Evolutionary conservation across 164 flowering plant genomes (phyloP).

Genomic region (Magnolia officinalis): DNA sequence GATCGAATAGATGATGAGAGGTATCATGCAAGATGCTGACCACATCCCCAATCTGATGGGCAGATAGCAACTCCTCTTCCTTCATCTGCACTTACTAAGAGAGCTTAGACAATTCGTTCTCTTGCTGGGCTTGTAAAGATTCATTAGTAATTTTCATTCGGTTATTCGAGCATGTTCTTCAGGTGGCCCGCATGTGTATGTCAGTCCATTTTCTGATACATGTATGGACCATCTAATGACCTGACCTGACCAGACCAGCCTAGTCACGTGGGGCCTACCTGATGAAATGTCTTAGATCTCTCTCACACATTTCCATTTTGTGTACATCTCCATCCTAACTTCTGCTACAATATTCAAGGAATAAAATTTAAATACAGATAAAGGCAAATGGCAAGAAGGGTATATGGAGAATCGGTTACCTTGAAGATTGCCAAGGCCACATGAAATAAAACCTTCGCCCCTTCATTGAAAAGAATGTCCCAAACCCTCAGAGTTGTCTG

Average conservation of each 20-base stretch:
- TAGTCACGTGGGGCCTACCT: not conserved
- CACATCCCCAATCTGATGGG: constrained; percentile 85
- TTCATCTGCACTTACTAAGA: constrained; percentile 62
- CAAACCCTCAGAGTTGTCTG: constrained; percentile 94
- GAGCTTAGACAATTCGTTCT: not conserved
- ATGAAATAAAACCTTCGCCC: constrained; percentile 81
- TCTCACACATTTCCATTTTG: not conserved
- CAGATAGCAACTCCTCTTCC: constrained; percentile 72
- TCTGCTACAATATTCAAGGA: not conserved
- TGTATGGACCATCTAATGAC: not conserved
- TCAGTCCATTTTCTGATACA: not conserved
- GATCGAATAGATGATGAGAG: constrained; percentile 89
- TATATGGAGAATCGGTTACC: constrained; percentile 32
- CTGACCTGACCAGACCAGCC: not conserved
- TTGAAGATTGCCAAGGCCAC: constrained; percentile 90
- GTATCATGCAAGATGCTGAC: constrained; percentile 70
- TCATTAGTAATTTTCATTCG: not conserved
- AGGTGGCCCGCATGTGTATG: not conserved
- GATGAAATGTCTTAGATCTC: not conserved
- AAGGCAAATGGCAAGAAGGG: not conserved
- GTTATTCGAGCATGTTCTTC: not conserved
- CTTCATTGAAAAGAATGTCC: constrained; percentile 96
- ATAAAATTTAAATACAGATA: not conserved
- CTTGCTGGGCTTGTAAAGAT: not conserved
- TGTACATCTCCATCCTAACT: not conserved